Evolutionary conservation across 2,329 filamentous ascomycete genomes (phyloP).

Genomic region (Cadophora sp.): DNA sequence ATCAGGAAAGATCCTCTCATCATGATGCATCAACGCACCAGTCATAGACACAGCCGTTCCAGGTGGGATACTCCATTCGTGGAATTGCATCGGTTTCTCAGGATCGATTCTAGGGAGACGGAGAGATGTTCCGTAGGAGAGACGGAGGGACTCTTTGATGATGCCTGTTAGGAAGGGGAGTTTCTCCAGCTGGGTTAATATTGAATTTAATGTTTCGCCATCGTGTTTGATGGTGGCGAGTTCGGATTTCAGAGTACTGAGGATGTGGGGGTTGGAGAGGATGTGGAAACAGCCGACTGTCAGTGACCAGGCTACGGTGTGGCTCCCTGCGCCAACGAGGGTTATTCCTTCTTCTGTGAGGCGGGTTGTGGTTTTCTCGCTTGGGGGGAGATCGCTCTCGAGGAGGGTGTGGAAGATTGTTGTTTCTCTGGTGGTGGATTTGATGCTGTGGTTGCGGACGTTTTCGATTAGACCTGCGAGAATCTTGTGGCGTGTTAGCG

Average conservation of each 20-base stretch:
- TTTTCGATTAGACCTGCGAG: constrained; percentile 16
- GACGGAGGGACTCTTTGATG: constrained; percentile 44
- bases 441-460: neutral
- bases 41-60: constrained; percentile 50
- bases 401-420: constrained; percentile 35
- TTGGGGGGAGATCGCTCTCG: constrained; percentile 41
- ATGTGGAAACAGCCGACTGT: constrained; percentile 47
- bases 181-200: constrained; percentile 34
- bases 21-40: constrained; percentile 48
- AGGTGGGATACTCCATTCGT: constrained; percentile 29
- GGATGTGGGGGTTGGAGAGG: constrained; percentile 41
- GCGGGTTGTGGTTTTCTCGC: constrained; percentile 45
- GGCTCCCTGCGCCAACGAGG: constrained; percentile 46
- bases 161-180: constrained; percentile 43
- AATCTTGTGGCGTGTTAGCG: neutral
- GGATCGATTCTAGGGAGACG: constrained; percentile 41
- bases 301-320: constrained; percentile 47
- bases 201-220: constrained; percentile 11
- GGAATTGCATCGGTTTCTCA: constrained; percentile 13
- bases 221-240: constrained; percentile 13
- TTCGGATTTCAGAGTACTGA: constrained; percentile 45
- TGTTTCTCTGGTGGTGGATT: constrained; percentile 30
- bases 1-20: constrained; percentile 48
- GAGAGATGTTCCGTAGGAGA: constrained; percentile 42
- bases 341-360: constrained; percentile 46